These are phyloP conservation scores for Naganishia cerealis DNA, from an alignment of 1,284 basidiomycete genomes.

Conservation along the genomic window DNA sequence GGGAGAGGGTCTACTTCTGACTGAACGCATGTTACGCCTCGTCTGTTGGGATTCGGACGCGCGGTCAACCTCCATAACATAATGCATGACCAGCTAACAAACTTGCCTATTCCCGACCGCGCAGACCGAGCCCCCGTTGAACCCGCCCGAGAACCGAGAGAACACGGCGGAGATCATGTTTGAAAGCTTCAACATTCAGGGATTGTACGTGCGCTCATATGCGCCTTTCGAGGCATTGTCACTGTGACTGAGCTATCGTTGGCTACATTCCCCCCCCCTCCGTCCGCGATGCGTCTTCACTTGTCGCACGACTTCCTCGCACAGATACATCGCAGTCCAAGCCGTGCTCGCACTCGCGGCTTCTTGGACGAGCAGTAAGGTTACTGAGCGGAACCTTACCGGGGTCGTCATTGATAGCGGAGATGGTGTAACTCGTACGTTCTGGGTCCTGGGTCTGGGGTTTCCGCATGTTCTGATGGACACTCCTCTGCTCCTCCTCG, in stretches of 20 bases:
- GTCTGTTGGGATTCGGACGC: too few species aligned
- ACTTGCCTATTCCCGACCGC: background rate
- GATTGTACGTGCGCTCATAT: slow-evolving; percentile 39
- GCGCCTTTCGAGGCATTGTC: too few species aligned
- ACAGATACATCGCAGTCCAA: slow-evolving; percentile 93
- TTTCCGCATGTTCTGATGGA: background rate
- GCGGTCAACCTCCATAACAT: background rate
- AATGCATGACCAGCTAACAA: background rate
- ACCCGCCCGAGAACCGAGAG: slow-evolving; percentile 97
- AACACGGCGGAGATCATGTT: slow-evolving; percentile 99
- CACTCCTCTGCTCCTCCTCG: background rate
- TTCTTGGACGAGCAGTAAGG: slow-evolving; percentile 92
- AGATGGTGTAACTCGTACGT: slow-evolving; percentile 86
- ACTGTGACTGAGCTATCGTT: too few species aligned
- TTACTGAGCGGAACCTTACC: slow-evolving; percentile 87
- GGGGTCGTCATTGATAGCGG: slow-evolving; percentile 99
- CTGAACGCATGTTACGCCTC: too few species aligned
- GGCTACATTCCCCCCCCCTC: background rate
- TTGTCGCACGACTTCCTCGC: background rate
- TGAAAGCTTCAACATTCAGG: slow-evolving; percentile 96
- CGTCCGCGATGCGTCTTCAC: background rate
- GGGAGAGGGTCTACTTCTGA: too few species aligned
- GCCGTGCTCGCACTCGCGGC: slow-evolving; percentile 98
- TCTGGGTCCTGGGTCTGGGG: background rate
- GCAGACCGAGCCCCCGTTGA: slow-evolving; percentile 96